Evolutionary conservation across 495 filamentous ascomycete species (phyloP), one percentile per base, ranked within the genome.

Genomic region (Hyaloscypha bicolor): DNA sequence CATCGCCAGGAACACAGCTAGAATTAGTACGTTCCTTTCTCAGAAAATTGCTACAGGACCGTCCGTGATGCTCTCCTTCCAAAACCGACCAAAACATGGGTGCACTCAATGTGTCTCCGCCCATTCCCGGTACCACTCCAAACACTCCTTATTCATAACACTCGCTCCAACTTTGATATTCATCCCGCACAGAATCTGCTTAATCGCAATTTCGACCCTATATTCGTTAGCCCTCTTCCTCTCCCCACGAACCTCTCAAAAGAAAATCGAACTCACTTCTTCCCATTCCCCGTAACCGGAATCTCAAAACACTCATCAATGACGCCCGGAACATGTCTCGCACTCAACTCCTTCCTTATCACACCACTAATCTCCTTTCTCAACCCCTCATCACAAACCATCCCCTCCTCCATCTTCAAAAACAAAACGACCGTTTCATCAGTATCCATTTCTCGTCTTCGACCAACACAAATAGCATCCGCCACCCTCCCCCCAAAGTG

Each of bases 191-290:
- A 94, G 86, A 63, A 94, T 93, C 78, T 92, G 90, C 80, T 93
- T 94, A 21, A 94, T 89, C 3, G 91, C 90, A 9, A 94, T 74
- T 72, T 94, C 91, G 48, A 94, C 90, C 77, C 93, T 94, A 72
- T 92, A 92, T 21, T 29, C 8, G 29, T 68, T 39, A 68, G 66
- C 39, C 5, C 1, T 32, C 25, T 29, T 29, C 37, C 3, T 64
- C 92, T 85, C 19, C 90, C 90, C 91, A 0, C 86, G 35, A 37
- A 37, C 88, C 86, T 90, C 67, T 31, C 58, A 55, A 4, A 2
- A 60, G 31, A 48, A 19, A 63, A 62, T 37, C 16, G 11, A 48
- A 71, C 70, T 56, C 37, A 72, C 70, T 73, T 73, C 60, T 73
- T 73, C 59, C 71, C 71, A 65, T 73, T 73, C 4, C 67, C 59